Percentiles rank a stretch among this genome's conserved stretches.
Conservation (phyloP, 495 filamentous ascomycete species). For the Glarea lozoyensis region DNA sequence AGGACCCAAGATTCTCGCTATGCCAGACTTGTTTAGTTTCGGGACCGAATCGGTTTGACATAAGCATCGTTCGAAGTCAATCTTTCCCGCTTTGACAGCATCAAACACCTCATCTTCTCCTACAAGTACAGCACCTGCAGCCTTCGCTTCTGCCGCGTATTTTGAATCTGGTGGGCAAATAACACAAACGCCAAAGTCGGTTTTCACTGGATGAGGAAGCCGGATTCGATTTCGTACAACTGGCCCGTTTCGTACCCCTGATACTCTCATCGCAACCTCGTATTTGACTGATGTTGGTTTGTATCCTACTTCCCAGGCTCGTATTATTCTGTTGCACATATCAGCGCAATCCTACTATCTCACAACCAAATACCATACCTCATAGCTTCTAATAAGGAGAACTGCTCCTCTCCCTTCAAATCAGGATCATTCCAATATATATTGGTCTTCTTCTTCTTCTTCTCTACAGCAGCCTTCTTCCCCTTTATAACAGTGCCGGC, state of each 20-base stretch:
- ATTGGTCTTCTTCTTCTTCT: slow-evolving; percentile 58
- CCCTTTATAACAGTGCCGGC: slow-evolving; percentile 29
- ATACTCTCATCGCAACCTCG: slow-evolving; percentile 72
- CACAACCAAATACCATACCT: slow-evolving; percentile 43
- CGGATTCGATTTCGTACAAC: slow-evolving; percentile 79
- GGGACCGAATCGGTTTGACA: slow-evolving; percentile 70
- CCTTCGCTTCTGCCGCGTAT: slow-evolving; percentile 56
- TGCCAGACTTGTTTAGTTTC: slow-evolving; percentile 62
- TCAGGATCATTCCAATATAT: slow-evolving; percentile 53
- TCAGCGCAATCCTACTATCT: not conserved
- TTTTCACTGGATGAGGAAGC: slow-evolving; percentile 82
- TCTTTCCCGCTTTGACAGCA: slow-evolving; percentile 58
- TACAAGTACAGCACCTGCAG: slow-evolving; percentile 68
- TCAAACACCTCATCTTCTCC: slow-evolving; percentile 84
- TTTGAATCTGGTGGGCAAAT: slow-evolving; percentile 73
- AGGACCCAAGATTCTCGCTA: slow-evolving; percentile 80
- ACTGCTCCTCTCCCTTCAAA: slow-evolving; percentile 55
- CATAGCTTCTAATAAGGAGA: slow-evolving; percentile 85
- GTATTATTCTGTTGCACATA: slow-evolving; percentile 58
- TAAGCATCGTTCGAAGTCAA: slow-evolving; percentile 84
- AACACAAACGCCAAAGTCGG: slow-evolving; percentile 75
- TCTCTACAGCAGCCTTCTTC: slow-evolving; percentile 39
- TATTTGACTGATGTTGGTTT: slow-evolving; percentile 69
- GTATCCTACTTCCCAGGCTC: slow-evolving; percentile 82
- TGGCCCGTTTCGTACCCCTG: slow-evolving; percentile 71